These are phyloP conservation scores for Friedmanniomyces simplex DNA, from an alignment of 495 filamentous ascomycete species.

Conservation along the genomic window DNA sequence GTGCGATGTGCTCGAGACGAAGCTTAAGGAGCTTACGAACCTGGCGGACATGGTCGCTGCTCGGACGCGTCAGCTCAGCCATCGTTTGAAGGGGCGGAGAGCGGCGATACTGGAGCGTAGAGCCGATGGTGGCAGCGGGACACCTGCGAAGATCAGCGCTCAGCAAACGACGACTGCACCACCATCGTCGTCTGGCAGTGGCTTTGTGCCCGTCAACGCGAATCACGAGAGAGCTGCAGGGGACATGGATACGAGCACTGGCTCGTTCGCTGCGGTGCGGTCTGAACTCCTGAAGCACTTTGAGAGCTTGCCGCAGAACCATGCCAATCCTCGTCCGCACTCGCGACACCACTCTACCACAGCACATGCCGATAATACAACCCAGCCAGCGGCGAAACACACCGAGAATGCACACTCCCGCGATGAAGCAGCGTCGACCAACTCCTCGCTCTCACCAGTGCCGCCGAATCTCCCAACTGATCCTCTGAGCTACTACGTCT, in stretches of 20 bases:
- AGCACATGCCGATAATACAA: background rate
- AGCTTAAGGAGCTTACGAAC: conserved; percentile 61
- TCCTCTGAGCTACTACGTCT: conserved; percentile 11
- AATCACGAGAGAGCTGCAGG: background rate
- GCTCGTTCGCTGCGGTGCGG: conserved; percentile 12
- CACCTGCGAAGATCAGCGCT: conserved; percentile 19
- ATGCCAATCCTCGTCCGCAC: conserved; percentile 2
- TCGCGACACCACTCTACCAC: conserved; percentile 14
- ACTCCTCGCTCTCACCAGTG: conserved; percentile 18
- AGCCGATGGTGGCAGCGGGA: conserved; percentile 21
- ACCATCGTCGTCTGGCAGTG: conserved; percentile 22
- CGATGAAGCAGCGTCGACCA: background rate
- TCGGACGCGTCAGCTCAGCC: conserved; percentile 71
- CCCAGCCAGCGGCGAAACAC: background rate
- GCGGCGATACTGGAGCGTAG: conserved; percentile 36
- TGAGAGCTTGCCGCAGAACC: conserved; percentile 20
- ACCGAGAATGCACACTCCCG: background rate
- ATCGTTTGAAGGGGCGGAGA: conserved; percentile 59
- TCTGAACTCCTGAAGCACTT: conserved; percentile 17
- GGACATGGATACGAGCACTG: background rate
- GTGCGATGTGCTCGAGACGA: conserved; percentile 70
- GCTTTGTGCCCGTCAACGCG: conserved; percentile 52
- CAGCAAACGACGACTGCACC: conserved; percentile 27
- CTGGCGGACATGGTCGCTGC: conserved; percentile 70
- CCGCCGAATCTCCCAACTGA: conserved; percentile 7